Evolutionary conservation across 768 basidiomycete species (phyloP).

Genomic region (Macrolepiota dolichaula): DNA sequence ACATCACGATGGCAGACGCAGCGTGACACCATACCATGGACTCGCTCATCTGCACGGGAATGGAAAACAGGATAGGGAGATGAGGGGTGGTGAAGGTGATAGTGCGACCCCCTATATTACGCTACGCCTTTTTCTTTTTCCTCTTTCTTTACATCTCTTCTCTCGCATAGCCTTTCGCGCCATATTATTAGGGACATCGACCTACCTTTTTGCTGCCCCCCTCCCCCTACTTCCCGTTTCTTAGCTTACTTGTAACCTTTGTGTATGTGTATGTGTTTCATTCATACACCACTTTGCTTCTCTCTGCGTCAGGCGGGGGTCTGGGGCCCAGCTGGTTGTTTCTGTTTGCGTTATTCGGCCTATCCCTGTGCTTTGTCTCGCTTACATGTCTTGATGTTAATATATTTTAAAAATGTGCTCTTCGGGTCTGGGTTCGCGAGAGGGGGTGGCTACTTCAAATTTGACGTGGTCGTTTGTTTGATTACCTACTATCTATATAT

Average conservation of each 20-base stretch:
- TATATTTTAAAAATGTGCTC: neutral
- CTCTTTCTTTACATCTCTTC: neutral
- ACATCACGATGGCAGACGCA: conserved; percentile 1
- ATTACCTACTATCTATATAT: too few species aligned
- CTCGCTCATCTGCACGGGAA: neutral
- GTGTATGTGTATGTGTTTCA: neutral
- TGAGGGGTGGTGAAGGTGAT: neutral
- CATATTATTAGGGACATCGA: neutral
- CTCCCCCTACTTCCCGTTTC: neutral
- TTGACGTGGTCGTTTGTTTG: too few species aligned
- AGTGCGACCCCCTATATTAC: neutral
- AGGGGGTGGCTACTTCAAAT: too few species aligned
- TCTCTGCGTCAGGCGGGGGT: too few species aligned
- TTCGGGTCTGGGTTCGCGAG: neutral
- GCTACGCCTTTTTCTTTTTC: neutral
- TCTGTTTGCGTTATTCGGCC: too few species aligned
- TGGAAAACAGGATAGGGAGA: too few species aligned
- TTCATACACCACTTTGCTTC: too few species aligned
- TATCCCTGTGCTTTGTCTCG: too few species aligned
- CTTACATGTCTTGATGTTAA: neutral
- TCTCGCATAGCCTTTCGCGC: neutral
- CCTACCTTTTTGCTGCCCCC: too few species aligned
- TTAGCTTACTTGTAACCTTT: conserved; percentile 7
- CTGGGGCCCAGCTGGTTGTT: too few species aligned
- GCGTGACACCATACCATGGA: neutral